phyloP scores from a whole-genome alignment of 495 filamentous ascomycete genomes.

The Hypomontagnella submonticulosa region DNA sequence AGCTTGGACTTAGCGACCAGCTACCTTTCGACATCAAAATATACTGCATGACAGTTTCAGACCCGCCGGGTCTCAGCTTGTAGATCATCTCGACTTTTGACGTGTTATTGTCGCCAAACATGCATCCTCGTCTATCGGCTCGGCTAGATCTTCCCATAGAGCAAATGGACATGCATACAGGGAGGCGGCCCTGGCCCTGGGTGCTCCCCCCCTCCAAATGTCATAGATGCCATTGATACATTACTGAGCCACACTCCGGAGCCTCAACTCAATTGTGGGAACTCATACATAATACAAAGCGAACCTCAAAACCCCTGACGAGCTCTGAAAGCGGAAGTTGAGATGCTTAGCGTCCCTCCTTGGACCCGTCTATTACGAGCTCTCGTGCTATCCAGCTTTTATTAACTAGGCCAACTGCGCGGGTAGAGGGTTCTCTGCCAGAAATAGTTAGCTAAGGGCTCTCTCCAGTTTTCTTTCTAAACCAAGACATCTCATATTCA shows the following conservation, averaged over 20 bases:
- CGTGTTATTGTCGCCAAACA: too few species aligned
- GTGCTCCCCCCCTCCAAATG: background rate
- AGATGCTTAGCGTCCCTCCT: constrained; percentile 10
- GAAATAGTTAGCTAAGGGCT: constrained; percentile 5
- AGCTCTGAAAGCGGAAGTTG: constrained; percentile 13
- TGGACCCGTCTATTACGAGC: constrained; percentile 5
- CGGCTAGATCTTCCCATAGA: constrained; percentile 26
- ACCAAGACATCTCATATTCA: too few species aligned
- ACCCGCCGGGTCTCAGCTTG: constrained; percentile 53
- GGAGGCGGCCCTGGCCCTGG: too few species aligned
- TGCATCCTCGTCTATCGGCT: constrained; percentile 20
- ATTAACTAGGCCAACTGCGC: background rate
- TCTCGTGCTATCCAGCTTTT: background rate
- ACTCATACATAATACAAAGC: constrained; percentile 18
- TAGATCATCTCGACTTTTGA: constrained; percentile 45
- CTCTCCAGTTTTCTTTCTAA: too few species aligned
- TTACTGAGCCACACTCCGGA: constrained; percentile 23
- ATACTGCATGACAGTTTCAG: constrained; percentile 49
- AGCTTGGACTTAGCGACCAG: constrained; percentile 34
- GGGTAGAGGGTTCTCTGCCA: background rate
- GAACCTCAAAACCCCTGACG: constrained; percentile 24
- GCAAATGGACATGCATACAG: background rate
- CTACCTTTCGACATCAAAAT: constrained; percentile 39
- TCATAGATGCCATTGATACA: constrained; percentile 1
- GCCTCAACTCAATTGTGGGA: constrained; percentile 23